Percentiles rank a stretch among this genome's conserved stretches.
Conservation (phyloP, 805 yeast genomes). For the Wickerhamomyces xylosicus region DNA sequence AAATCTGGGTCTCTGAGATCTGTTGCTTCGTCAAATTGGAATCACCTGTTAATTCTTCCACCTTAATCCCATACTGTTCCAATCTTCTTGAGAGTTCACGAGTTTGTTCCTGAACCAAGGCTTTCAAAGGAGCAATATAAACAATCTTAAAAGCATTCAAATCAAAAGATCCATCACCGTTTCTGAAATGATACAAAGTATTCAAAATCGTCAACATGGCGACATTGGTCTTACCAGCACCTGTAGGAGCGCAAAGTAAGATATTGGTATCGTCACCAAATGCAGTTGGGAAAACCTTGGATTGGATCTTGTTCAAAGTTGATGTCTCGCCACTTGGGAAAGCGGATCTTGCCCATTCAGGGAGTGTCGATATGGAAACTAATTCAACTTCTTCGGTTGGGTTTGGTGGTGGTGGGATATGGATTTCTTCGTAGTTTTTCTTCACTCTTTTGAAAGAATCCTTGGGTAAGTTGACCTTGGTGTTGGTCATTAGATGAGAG, state of each 20-base stretch:
- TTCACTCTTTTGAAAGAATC: constrained; percentile 75
- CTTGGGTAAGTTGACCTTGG: constrained; percentile 65
- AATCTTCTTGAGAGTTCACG: constrained; percentile 72
- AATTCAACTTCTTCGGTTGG: constrained; percentile 31
- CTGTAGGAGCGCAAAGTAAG: constrained; percentile 93
- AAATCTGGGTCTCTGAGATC: constrained; percentile 64
- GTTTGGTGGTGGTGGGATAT: constrained; percentile 75
- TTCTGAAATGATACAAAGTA: constrained; percentile 43
- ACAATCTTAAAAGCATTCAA: constrained; percentile 61
- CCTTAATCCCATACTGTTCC: constrained; percentile 51
- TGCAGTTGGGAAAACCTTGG: constrained; percentile 72
- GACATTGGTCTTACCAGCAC: constrained; percentile 97
- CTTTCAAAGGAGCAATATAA: constrained; percentile 88
- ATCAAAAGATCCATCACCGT: constrained; percentile 37
- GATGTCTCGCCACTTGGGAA: constrained; percentile 61
- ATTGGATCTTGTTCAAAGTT: constrained; percentile 73
- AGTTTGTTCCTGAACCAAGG: constrained; percentile 91
- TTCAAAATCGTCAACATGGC: constrained; percentile 78
- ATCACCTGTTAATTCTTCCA: constrained; percentile 88
- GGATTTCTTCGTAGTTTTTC: constrained; percentile 76
- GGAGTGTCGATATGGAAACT: constrained; percentile 52
- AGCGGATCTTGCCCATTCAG: constrained; percentile 73
- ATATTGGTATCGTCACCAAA: constrained; percentile 62
- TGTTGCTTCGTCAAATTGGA: constrained; percentile 67
- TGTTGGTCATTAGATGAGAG: constrained; percentile 51